Conservation (phyloP, 768 basidiomycete genomes). For the Lactarius indigo region DNA sequence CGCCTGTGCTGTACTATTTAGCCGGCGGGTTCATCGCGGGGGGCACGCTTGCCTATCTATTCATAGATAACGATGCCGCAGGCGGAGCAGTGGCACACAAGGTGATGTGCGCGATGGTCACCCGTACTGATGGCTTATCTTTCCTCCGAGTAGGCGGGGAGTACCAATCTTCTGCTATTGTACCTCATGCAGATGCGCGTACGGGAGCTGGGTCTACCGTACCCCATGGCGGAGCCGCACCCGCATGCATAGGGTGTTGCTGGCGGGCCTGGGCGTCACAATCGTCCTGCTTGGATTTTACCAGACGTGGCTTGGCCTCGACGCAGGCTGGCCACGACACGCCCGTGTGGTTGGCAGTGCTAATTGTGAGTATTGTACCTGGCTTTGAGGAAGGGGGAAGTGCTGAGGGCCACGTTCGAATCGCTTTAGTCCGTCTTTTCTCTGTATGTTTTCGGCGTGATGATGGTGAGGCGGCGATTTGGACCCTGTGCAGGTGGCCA, state of each 20-base stretch:
- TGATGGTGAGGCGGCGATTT: conserved; percentile 6
- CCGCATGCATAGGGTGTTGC: neutral
- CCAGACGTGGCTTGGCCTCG: conserved; percentile 14
- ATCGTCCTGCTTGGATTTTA: conserved; percentile 12
- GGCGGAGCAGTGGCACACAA: neutral
- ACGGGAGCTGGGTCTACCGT: conserved; percentile 4
- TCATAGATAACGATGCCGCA: conserved; percentile 2
- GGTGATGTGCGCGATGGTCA: neutral
- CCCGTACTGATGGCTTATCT: neutral
- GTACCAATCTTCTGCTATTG: neutral
- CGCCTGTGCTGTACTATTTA: neutral
- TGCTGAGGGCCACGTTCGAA: neutral
- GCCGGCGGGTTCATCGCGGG: conserved; percentile 6
- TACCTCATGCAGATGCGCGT: conserved; percentile 10
- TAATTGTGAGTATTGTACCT: conserved; percentile 8
- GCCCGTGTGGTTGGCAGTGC: neutral
- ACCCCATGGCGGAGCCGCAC: neutral
- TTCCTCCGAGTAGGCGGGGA: conserved; percentile 4
- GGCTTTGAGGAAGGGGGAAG: neutral
- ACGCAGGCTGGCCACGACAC: neutral
- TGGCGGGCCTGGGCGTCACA: neutral
- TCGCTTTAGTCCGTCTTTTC: neutral
- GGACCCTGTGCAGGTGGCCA: neutral
- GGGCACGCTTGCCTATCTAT: conserved; percentile 15
- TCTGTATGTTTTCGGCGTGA: conserved; percentile 7